Evolutionary conservation across 75 land plant species (phyloP).

Genomic region (Azolla pinnata): DNA sequence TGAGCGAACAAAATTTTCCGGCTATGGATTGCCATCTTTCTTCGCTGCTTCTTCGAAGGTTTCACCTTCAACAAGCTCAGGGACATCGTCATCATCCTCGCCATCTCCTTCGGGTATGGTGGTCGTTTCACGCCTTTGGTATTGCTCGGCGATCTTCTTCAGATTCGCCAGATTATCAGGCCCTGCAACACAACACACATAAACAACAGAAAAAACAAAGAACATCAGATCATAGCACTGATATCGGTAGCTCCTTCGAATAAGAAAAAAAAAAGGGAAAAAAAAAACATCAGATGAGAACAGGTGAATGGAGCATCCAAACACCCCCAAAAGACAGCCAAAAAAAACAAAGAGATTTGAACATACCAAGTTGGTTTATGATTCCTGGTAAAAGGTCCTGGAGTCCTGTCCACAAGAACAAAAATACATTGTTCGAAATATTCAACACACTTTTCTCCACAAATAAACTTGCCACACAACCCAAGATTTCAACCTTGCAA

Average conservation of each 20-base stretch:
- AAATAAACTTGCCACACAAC: too few species aligned
- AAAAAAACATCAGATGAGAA: too few species aligned
- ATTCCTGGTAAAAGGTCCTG: slow-evolving; percentile 25
- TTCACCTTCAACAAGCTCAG: slow-evolving; percentile 40
- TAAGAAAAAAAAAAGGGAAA: neutral
- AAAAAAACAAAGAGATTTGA: too few species aligned
- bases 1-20: neutral
- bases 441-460: too few species aligned
- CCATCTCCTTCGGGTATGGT: slow-evolving; percentile 11
- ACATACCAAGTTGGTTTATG: slow-evolving; percentile 23
- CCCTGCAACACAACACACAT: slow-evolving; percentile 15
- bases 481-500: too few species aligned
- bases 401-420: slow-evolving; percentile 9
- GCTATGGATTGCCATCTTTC: slow-evolving; percentile 9
- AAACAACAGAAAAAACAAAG: neutral
- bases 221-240: neutral
- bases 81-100: slow-evolving; percentile 40
- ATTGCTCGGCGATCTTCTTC: slow-evolving; percentile 48
- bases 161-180: slow-evolving; percentile 34
- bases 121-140: slow-evolving; percentile 18
- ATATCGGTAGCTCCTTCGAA: neutral
- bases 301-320: too few species aligned
- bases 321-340: too few species aligned
- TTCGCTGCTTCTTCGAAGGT: slow-evolving; percentile 43
- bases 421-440: slow-evolving; percentile 1